These are phyloP conservation scores for Camellia oleifera DNA, from an alignment of 179 eudicot species.

Conservation along the genomic window DNA sequence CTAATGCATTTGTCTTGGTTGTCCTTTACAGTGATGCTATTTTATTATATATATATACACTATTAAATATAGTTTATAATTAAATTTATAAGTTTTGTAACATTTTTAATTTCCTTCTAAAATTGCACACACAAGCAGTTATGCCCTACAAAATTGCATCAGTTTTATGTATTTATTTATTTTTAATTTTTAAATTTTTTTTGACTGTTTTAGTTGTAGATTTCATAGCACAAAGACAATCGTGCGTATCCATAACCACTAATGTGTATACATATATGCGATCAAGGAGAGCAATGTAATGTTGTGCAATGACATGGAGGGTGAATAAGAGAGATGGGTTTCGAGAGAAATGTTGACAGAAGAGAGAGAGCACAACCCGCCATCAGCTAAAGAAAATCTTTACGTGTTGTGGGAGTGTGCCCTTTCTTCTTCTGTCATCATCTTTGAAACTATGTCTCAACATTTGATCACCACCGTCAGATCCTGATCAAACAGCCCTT, in stretches of 20 bases:
- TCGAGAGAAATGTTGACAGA: constrained; percentile 36
- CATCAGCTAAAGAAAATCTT: constrained; percentile 28
- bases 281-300: not conserved
- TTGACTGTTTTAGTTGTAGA: too few species aligned
- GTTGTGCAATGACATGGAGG: not conserved
- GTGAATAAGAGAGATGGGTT: not conserved
- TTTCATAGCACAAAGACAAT: too few species aligned
- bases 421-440: constrained; percentile 40
- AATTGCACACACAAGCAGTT: too few species aligned
- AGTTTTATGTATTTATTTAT: too few species aligned
- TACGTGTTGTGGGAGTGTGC: constrained; percentile 40
- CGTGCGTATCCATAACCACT: too few species aligned
- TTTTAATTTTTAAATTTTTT: too few species aligned
- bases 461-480: not conserved
- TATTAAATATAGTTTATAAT: too few species aligned
- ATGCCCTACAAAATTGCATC: too few species aligned
- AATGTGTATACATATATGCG: not conserved
- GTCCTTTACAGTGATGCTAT: not conserved
- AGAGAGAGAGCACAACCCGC: constrained; percentile 48
- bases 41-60: not conserved
- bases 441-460: not conserved
- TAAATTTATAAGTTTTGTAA: too few species aligned
- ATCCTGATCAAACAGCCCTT: not conserved
- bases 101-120: too few species aligned
- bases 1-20: too few species aligned